Evolutionary conservation across 2,329 filamentous ascomycete species (phyloP).

Genomic region (Sporothrix dimorphospora): DNA sequence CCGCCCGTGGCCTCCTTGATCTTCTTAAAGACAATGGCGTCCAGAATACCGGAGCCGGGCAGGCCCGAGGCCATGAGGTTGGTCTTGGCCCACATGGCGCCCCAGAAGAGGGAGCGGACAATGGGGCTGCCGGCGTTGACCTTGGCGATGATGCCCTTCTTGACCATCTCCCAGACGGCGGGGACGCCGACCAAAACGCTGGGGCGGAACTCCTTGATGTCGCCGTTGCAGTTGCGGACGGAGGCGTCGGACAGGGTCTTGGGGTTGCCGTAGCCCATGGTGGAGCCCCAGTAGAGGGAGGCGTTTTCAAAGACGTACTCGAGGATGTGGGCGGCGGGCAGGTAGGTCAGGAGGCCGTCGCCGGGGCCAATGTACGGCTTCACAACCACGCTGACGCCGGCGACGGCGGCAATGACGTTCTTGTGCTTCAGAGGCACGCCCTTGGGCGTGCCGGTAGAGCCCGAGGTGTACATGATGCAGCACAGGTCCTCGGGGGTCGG

Average conservation of each 20-base stretch:
- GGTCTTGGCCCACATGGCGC: conserved; percentile 57
- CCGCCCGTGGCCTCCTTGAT: conserved; percentile 88
- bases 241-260: conserved; percentile 81
- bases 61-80: conserved; percentile 57
- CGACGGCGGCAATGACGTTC: conserved; percentile 74
- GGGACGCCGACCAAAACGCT: conserved; percentile 85
- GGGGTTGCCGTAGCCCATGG: conserved; percentile 87
- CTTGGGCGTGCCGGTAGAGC: conserved; percentile 81
- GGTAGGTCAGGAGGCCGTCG: conserved; percentile 79
- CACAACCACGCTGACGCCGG: conserved; percentile 77
- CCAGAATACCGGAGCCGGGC: conserved; percentile 70
- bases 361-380: conserved; percentile 76
- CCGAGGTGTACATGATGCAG: conserved; percentile 75
- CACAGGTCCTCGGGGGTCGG: conserved; percentile 74
- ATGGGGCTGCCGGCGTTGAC: conserved; percentile 70
- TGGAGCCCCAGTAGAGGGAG: conserved; percentile 80
- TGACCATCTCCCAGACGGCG: conserved; percentile 87
- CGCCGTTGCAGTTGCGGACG: conserved; percentile 83
- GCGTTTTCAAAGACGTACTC: conserved; percentile 91
- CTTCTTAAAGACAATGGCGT: conserved; percentile 85
- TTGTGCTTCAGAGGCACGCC: conserved; percentile 76
- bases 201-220: conserved; percentile 83
- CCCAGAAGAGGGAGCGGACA: conserved; percentile 74
- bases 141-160: conserved; percentile 84
- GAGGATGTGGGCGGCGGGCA: conserved; percentile 85